Conservation (phyloP, 2,329 filamentous ascomycete species). For the Lizonia empirigonia region DNA sequence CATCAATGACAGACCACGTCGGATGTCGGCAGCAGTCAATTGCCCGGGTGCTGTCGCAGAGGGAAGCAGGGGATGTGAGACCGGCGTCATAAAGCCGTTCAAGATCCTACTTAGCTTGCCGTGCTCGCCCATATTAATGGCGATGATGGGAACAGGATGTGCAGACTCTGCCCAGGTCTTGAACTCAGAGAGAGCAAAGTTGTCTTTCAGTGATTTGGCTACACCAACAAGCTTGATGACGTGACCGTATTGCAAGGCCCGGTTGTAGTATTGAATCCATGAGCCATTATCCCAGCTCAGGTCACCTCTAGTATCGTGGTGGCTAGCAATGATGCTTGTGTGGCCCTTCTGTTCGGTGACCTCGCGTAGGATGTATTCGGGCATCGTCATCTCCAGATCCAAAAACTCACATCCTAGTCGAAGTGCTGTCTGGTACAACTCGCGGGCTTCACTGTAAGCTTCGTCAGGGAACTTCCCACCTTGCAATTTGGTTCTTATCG, state of each 20-base stretch:
- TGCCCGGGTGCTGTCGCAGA: slow-evolving; percentile 95
- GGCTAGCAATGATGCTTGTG: slow-evolving; percentile 89
- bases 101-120: slow-evolving; percentile 90
- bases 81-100: slow-evolving; percentile 92
- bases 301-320: slow-evolving; percentile 81
- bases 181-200: slow-evolving; percentile 83
- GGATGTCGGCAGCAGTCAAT: slow-evolving; percentile 86
- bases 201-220: slow-evolving; percentile 78
- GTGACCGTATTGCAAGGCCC: slow-evolving; percentile 86
- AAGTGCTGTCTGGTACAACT: slow-evolving; percentile 78
- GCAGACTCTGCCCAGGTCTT: slow-evolving; percentile 73
- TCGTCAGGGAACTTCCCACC: slow-evolving; percentile 86
- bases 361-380: slow-evolving; percentile 72
- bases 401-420: slow-evolving; percentile 89
- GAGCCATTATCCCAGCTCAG: slow-evolving; percentile 92
- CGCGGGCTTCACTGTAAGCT: slow-evolving; percentile 70
- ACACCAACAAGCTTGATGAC: slow-evolving; percentile 92
- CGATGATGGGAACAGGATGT: slow-evolving; percentile 84
- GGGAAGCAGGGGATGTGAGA: slow-evolving; percentile 86
- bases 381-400: slow-evolving; percentile 88
- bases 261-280: slow-evolving; percentile 90
- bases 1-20: slow-evolving; percentile 75
- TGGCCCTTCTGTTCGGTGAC: slow-evolving; percentile 72
- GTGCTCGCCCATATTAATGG: slow-evolving; percentile 89
- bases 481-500: slow-evolving; percentile 82